Evolutionary conservation across 148 eudicot species (phyloP), one percentile per base, ranked within the genome.

Genomic region (Rheum nobile): DNA sequence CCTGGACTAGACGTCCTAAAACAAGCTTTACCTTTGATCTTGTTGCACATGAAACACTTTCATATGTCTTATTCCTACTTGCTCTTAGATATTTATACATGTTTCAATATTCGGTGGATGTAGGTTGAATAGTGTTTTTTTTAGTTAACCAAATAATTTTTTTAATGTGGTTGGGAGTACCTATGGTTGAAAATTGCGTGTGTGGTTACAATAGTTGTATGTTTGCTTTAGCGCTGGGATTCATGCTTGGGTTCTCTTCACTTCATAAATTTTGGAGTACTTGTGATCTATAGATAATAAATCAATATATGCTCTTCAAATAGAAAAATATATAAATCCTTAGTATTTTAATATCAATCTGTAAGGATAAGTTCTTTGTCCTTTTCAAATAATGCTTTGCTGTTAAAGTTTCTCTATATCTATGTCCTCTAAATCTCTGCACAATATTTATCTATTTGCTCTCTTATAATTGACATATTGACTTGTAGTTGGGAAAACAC

Each of bases 401-500:
- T 50, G 17, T n/a, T 21, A 50, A 17, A 50, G 55, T 67, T 67
- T 38, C 71, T 67, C 41, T 17, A 12, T n/a, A n/a, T n/a, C n/a
- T n/a, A n/a, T n/a, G n/a, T n/a, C n/a, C n/a, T n/a, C n/a, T n/a
- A n/a, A n/a, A 55, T 55, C 5, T 4, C 65, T 57, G 32, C 65
- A 57, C 22, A 52, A 52, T 10, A 55, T 12, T 57, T 6, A 57
- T 57, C 31, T 57, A 4, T 57, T 57, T 24, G 16, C 70, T 47
- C 21, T 70, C 59, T 35, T 68, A 57, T 75, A 12, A 57, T 24
- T 35, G 46, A 26, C 81, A 91, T n/a, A n/a, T n/a, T n/a, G 97
- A 91, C 97, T 79, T 93, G 97, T 68, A 93, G 98, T 90, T 96
- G n/a, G 98, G 38, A 93, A 93, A 75, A 93, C 98, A 28, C 98